Evolutionary conservation across 768 basidiomycete species (phyloP).

Genomic region (Xerocomellus chrysenteron): DNA sequence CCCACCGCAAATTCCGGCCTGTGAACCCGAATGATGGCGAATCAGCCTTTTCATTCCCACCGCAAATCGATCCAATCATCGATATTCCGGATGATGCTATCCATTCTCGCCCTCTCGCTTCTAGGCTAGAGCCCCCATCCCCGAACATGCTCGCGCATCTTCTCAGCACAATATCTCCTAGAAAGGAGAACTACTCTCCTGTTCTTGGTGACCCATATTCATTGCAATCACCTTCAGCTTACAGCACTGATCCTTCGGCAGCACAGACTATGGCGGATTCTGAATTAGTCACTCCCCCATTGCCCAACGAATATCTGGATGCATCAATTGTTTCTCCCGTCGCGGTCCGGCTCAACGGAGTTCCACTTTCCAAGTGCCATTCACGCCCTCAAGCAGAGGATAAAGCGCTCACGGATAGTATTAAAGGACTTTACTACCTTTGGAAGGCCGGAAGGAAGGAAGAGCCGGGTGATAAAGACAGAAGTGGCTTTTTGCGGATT

Average conservation of each 20-base stretch:
- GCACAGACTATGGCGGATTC: conserved; percentile 22
- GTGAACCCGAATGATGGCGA: conserved; percentile 1
- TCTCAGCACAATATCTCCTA: conserved; percentile 27
- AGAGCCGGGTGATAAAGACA: conserved; percentile 20
- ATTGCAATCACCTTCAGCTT: conserved; percentile 6
- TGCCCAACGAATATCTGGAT: conserved; percentile 8
- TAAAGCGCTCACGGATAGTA: conserved; percentile 48
- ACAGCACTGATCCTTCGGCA: conserved; percentile 8
- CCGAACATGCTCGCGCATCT: conserved; percentile 25
- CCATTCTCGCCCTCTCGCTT: conserved; percentile 11
- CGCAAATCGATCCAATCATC: conserved; percentile 7
- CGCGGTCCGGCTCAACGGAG: conserved; percentile 12
- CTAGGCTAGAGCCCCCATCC: conserved; percentile 24
- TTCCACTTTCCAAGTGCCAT: conserved; percentile 2
- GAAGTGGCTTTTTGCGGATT: conserved; percentile 33
- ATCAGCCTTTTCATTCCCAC: neutral
- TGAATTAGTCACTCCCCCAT: conserved; percentile 24
- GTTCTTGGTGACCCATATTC: conserved; percentile 6
- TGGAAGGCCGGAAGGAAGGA: conserved; percentile 48
- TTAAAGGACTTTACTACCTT: conserved; percentile 56
- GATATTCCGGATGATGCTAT: conserved; percentile 20
- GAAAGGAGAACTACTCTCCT: conserved; percentile 17
- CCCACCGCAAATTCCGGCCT: conserved; percentile 27
- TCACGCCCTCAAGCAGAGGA: conserved; percentile 23
- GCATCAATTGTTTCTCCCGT: conserved; percentile 15